A percentile compares a stretch with the other conserved stretches of the same genome.
phyloP scores from a whole-genome alignment of 2,329 filamentous ascomycete genomes.

The Fusarium haematococcum region DNA sequence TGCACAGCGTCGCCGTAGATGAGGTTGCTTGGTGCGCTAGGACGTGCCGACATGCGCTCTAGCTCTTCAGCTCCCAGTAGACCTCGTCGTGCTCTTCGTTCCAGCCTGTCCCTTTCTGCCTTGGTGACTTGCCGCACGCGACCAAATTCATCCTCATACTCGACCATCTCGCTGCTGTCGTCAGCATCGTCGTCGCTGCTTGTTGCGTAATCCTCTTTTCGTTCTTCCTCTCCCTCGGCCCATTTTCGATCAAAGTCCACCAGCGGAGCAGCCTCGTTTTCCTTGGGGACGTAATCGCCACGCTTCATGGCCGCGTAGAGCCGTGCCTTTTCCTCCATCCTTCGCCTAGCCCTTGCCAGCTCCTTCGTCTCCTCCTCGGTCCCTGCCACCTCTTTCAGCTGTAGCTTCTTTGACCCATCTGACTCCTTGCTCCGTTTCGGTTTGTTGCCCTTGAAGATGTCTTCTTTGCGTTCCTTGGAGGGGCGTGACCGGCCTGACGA shows the following conservation, averaged over 20 bases:
- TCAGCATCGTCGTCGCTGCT: slow-evolving; percentile 55
- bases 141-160: slow-evolving; percentile 93
- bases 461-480: slow-evolving; percentile 58
- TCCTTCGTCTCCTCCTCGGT: slow-evolving; percentile 74
- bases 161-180: slow-evolving; percentile 73
- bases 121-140: slow-evolving; percentile 80
- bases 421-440: slow-evolving; percentile 44
- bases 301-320: slow-evolving; percentile 91
- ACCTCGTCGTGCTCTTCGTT: slow-evolving; percentile 64
- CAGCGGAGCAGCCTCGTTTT: slow-evolving; percentile 74
- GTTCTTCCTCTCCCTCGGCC: slow-evolving; percentile 74
- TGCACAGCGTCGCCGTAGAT: slow-evolving; percentile 92
- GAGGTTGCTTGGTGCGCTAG: slow-evolving; percentile 73
- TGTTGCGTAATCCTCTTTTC: slow-evolving; percentile 69
- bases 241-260: slow-evolving; percentile 98
- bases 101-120: slow-evolving; percentile 73
- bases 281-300: slow-evolving; percentile 80
- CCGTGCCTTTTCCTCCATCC: slow-evolving; percentile 90
- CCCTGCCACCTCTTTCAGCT: slow-evolving; percentile 64
- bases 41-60: slow-evolving; percentile 76
- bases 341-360: slow-evolving; percentile 77
- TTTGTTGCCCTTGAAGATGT: slow-evolving; percentile 56
- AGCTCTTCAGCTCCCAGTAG: slow-evolving; percentile 69
- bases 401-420: slow-evolving; percentile 58
- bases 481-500: slow-evolving; percentile 59